Evolutionary conservation across 2,329 filamentous ascomycete genomes (phyloP), one percentile per base, ranked within the genome.

Genomic region (Trichophaea hybrida): DNA sequence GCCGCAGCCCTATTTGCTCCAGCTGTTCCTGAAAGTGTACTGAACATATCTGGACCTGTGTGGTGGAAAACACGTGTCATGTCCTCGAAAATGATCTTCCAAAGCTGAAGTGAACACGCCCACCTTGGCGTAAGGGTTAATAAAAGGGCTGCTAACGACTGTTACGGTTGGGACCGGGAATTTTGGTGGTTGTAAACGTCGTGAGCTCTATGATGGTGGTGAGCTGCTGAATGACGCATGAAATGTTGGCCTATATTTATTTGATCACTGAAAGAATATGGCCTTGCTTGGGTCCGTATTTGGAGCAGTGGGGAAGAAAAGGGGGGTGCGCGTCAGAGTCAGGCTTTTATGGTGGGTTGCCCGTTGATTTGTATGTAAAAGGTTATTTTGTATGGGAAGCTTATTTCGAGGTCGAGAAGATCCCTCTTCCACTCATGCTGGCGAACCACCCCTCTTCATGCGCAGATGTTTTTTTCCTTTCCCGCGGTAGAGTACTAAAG

Each of bases 11-110:
- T 31, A 53, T 53, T 34, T 13, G 50, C 34, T 35, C 50, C 50
- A 53, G 50, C 32, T 35, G 50, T 53, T 37, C 50, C 50, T 53
- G 50, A 53, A n/a, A 24, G 33, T 35, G 32, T 37, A 33, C 50
- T 33, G 32, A 37, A 53, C n/a, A 37, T 32, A 35, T 24, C 33
- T 13, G 31, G 12, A 8, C 24, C 40, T 2, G 40, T n/a, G 32
- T 53, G 50, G 50, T 53, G 50, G 12, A 34, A 53, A 53, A 53
- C 50, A 53, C 50, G 50, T 53, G 50, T 53, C 50, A 53, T 37
- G 6, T 17, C 33, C 50, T 7, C 15, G n/a, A 31, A 52, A 33
- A 13, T 12, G 50, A 37, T 10, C 10, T n/a, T 33, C n/a, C 34
- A 32, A 53, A 10, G 32, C 12, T 53, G 50, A 53, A 33, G 50